Conservation (phyloP, 78 protist genomes). For the Dictyostelium citrinum region DNA sequence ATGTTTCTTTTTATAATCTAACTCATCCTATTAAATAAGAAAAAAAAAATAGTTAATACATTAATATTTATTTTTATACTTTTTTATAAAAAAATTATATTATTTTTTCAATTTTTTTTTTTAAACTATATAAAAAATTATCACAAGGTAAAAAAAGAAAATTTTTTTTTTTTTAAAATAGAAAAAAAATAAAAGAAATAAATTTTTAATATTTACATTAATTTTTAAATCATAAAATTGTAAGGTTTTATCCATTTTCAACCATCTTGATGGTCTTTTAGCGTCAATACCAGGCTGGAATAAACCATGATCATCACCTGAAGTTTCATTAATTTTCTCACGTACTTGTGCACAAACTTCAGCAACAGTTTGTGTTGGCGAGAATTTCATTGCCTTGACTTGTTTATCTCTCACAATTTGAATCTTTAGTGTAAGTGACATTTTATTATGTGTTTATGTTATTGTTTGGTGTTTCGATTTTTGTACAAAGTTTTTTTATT, state of each 20-base stretch:
- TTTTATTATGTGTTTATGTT: neutral
- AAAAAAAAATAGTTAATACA: neutral
- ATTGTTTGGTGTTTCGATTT: neutral
- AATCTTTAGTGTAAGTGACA: conserved; percentile 79
- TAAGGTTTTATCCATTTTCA: conserved; percentile 70
- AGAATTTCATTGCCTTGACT: conserved; percentile 79
- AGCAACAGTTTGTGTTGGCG: conserved; percentile 71
- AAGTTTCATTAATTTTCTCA: conserved; percentile 68
- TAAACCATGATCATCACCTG: conserved; percentile 83
- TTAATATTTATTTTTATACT: neutral
- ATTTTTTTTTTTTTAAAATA: neutral
- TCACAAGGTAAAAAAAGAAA: neutral
- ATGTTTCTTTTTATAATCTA: conserved; percentile 87
- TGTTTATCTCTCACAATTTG: conserved; percentile 73
- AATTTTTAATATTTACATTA: conserved; percentile 29
- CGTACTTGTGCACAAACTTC: conserved; percentile 78
- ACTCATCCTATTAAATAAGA: conserved; percentile 60
- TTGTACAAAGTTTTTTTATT: neutral
- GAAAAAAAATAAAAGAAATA: neutral
- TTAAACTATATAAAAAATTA: neutral
- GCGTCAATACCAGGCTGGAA: conserved; percentile 81
- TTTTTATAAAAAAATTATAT: neutral
- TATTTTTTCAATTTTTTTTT: neutral
- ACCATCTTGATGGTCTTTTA: conserved; percentile 81
- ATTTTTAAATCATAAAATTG: conserved; percentile 76